phyloP scores from a whole-genome alignment of 345 rosid genomes.

The Salix dunnii region DNA sequence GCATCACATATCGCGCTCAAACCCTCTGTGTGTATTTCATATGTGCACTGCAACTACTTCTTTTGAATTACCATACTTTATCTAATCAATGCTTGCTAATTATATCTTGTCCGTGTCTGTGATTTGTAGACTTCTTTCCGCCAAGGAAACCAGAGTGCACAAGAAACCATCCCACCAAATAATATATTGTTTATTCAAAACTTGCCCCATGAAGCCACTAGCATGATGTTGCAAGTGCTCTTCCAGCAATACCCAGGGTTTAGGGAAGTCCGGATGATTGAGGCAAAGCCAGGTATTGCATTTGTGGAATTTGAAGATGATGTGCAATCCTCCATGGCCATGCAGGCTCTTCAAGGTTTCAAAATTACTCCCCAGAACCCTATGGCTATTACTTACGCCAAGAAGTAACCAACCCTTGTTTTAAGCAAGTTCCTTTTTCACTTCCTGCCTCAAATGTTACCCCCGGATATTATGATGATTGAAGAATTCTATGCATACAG shows the following conservation, averaged over 20 bases:
- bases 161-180: conserved; percentile 70
- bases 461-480: neutral
- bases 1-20: neutral
- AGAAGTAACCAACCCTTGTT: conserved; percentile 44
- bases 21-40: neutral
- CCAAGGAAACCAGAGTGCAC: conserved; percentile 38
- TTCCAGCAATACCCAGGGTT: conserved; percentile 84
- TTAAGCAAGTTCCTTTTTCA: neutral
- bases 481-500: neutral
- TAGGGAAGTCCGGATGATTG: conserved; percentile 87
- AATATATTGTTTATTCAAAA: conserved; percentile 87
- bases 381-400: conserved; percentile 83
- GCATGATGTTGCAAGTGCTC: conserved; percentile 74
- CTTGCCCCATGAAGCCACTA: conserved; percentile 80
- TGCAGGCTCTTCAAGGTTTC: conserved; percentile 91
- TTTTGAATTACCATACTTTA: neutral
- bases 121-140: conserved; percentile 53
- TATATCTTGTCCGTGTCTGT: neutral
- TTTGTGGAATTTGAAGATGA: conserved; percentile 90
- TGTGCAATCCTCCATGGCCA: conserved; percentile 72
- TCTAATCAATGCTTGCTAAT: neutral
- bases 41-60: neutral
- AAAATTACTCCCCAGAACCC: conserved; percentile 81
- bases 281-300: conserved; percentile 93
- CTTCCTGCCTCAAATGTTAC: neutral